Conservation (phyloP, 768 basidiomycete genomes). For the Russula lepida region DNA sequence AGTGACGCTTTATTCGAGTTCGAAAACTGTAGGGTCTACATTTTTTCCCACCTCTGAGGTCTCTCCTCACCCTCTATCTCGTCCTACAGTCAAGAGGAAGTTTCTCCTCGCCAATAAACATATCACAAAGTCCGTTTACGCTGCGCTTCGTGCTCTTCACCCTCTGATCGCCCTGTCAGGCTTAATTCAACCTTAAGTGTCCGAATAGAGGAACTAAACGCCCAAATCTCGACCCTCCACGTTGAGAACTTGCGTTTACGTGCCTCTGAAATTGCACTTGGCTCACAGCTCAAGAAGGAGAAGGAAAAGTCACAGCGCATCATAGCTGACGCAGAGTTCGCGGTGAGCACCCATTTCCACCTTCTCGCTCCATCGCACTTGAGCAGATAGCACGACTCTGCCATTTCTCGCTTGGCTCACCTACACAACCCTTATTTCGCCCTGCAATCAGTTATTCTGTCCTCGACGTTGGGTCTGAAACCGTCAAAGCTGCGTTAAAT, state of each 20-base stretch:
- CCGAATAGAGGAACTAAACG: conserved; percentile 76
- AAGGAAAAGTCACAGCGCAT: conserved; percentile 67
- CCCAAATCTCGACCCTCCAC: conserved; percentile 73
- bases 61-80: conserved; percentile 26
- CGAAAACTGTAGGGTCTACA: conserved; percentile 58
- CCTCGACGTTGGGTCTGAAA: not conserved
- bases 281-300: conserved; percentile 71
- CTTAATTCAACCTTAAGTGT: conserved; percentile 81
- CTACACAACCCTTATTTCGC: not conserved
- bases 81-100: conserved; percentile 76
- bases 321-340: conserved; percentile 64
- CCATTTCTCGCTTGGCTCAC: not conserved
- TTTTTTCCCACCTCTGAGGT: conserved; percentile 25
- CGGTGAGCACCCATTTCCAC: conserved; percentile 39
- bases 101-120: conserved; percentile 86
- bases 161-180: conserved; percentile 31
- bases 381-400: not conserved
- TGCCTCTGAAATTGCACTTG: conserved; percentile 70
- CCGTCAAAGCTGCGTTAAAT: not conserved
- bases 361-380: not conserved
- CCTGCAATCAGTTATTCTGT: not conserved
- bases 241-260: conserved; percentile 77
- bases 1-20: conserved; percentile 78
- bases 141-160: not conserved
- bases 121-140: conserved; percentile 64